These are phyloP conservation scores for Blepharisma stoltei DNA, from an alignment of 73 alveolate species.

Conservation along the genomic window DNA sequence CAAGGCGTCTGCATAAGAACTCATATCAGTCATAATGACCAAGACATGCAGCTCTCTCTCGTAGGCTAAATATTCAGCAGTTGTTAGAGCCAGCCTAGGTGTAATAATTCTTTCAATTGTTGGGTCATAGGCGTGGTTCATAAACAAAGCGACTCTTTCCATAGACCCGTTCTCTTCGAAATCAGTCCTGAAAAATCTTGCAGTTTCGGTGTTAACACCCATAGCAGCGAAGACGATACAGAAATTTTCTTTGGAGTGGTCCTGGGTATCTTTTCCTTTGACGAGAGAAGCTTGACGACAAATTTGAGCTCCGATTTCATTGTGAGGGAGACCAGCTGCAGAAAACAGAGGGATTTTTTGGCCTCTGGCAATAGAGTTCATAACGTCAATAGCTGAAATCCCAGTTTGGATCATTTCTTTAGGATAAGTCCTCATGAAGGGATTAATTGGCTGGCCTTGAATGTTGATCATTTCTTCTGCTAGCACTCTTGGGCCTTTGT, in stretches of 20 bases:
- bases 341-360: conserved; percentile 93
- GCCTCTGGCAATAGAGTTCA: conserved; percentile 99
- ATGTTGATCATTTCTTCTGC: conserved; percentile 99
- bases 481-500: conserved; percentile 99
- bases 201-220: conserved; percentile 99
- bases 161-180: conserved; percentile 99
- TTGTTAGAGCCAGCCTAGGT: conserved; percentile 98
- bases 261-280: conserved; percentile 95
- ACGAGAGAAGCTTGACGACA: conserved; percentile 99
- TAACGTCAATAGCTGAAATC: conserved; percentile 98
- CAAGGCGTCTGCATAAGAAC: conserved; percentile 99
- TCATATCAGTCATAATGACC: conserved; percentile 99
- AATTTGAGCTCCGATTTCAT: conserved; percentile 99
- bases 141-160: conserved; percentile 98
- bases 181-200: conserved; percentile 99
- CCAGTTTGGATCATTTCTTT: conserved; percentile 99
- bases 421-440: conserved; percentile 95
- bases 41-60: conserved; percentile 97
- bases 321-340: conserved; percentile 98
- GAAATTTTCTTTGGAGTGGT: conserved; percentile 98
- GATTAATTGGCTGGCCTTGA: conserved; percentile 99
- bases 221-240: conserved; percentile 99
- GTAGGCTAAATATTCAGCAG: conserved; percentile 99
- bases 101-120: conserved; percentile 92
- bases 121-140: conserved; percentile 97